phyloP scores from a whole-genome alignment of 2,329 filamentous ascomycete species.

The Aureobasidium mangrovei region DNA sequence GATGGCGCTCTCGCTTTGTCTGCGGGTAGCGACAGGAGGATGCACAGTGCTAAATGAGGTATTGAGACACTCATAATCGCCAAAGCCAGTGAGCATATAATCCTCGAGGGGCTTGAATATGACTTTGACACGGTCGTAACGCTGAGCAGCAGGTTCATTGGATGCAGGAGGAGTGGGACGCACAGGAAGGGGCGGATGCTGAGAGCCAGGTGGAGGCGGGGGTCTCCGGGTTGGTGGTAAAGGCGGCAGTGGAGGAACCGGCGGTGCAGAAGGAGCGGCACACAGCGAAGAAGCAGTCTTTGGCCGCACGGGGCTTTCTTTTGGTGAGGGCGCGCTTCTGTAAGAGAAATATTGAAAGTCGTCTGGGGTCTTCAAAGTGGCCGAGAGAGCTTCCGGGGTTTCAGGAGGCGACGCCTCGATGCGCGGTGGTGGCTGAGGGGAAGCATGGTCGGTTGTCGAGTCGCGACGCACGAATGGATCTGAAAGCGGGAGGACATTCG shows the following conservation, averaged over 20 bases:
- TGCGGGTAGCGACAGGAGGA: constrained; percentile 28
- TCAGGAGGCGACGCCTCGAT: not conserved
- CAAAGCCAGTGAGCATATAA: constrained; percentile 62
- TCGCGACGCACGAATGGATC: constrained; percentile 9
- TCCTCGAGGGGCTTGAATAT: constrained; percentile 73
- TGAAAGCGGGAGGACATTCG: not conserved
- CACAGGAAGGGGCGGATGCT: not conserved
- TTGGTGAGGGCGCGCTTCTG: constrained; percentile 2
- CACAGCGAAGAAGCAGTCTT: not conserved
- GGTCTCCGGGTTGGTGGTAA: constrained; percentile 24
- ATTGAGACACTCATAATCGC: constrained; percentile 64
- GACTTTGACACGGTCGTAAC: constrained; percentile 38
- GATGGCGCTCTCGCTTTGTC: constrained; percentile 38
- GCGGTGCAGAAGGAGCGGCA: constrained; percentile 2
- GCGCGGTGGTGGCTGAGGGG: not conserved
- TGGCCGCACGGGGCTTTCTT: not conserved
- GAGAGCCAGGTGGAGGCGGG: constrained; percentile 25
- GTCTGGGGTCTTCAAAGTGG: constrained; percentile 12
- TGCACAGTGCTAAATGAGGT: constrained; percentile 58
- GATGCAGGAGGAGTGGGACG: constrained; percentile 20
- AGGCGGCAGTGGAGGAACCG: constrained; percentile 21
- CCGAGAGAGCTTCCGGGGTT: constrained; percentile 10
- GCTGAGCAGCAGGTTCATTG: constrained; percentile 17
- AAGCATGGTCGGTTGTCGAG: not conserved
- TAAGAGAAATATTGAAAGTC: constrained; percentile 15